phyloP scores from a whole-genome alignment of 2,329 filamentous ascomycete species.

The Zymoseptoria crescenta region DNA sequence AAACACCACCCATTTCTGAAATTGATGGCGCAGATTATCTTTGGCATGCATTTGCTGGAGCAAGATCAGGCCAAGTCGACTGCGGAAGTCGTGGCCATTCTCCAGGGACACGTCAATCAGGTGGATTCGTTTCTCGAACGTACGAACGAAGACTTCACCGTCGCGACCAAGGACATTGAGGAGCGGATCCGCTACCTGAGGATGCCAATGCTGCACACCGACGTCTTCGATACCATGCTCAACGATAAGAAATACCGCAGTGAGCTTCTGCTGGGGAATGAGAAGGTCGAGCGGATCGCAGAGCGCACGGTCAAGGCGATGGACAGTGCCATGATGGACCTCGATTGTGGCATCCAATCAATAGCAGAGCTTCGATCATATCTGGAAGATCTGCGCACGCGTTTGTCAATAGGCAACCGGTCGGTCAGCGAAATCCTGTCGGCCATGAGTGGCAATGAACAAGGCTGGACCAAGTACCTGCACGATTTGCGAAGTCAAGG shows the following conservation, averaged over 20 bases:
- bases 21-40: slow-evolving; percentile 83
- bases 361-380: slow-evolving; percentile 72
- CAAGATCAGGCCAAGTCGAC: slow-evolving; percentile 83
- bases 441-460: slow-evolving; percentile 87
- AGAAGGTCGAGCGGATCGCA: slow-evolving; percentile 83
- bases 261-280: slow-evolving; percentile 78
- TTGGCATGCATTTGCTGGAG: slow-evolving; percentile 82
- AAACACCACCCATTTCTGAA: slow-evolving; percentile 83
- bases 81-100: slow-evolving; percentile 75
- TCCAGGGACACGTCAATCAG: slow-evolving; percentile 89
- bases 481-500: slow-evolving; percentile 66
- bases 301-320: slow-evolving; percentile 69
- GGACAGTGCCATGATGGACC: slow-evolving; percentile 69
- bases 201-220: slow-evolving; percentile 73
- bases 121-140: slow-evolving; percentile 85
- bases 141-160: slow-evolving; percentile 73
- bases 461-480: slow-evolving; percentile 81
- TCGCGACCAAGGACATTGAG: slow-evolving; percentile 69
- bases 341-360: slow-evolving; percentile 67
- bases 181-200: slow-evolving; percentile 73
- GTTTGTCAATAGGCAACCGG: slow-evolving; percentile 49
- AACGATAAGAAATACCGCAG: slow-evolving; percentile 64
- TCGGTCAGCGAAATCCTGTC: slow-evolving; percentile 68
- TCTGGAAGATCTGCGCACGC: slow-evolving; percentile 50
- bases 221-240: slow-evolving; percentile 79